Evolutionary conservation across 2,329 filamentous ascomycete species (phyloP), one percentile per base, ranked within the genome.

Genomic region (Fusarium sp.): DNA sequence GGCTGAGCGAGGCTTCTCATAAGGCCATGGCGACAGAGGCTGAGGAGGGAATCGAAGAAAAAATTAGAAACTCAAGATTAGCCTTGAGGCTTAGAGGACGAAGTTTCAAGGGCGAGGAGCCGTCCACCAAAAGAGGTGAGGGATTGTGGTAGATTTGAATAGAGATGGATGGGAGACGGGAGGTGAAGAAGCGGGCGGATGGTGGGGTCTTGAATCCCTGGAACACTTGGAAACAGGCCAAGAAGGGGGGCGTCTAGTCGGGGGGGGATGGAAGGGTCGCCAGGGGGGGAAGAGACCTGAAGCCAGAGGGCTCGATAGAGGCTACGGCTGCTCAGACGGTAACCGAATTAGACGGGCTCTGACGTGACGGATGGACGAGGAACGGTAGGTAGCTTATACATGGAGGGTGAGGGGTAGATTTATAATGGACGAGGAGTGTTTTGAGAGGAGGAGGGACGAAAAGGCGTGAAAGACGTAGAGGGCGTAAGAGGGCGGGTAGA

Each of bases 171-270:
- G 67, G 63, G 60, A 62, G 72, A 57, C 54, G 61, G 61, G 66
- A 65, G 75, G 66, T 68, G 50, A 73, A 73, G 72, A 76, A 76
- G 67, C 63, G 60, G 72, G 73, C 71, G 61, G 71, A 73, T 77
- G 73, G 75, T 77, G 75, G 75, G 75, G 75, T 77, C 75, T 68
- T 76, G 67, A 69, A 76, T 77, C 75, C 73, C 75, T 77, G 73
- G 68, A 73, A 77, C 62, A 70, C 70, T 76, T 77, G 74, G 75
- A 76, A 77, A 68, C 70, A 68, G 68, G 70, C 67, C 59, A 75
- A 76, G 74, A 70, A 72, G 67, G 72, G 70, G 74, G 61, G 54
- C 54, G 63, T 68, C 65, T 60, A 61, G 38, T 66, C 61, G 64
- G 47, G 63, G 45, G 66, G 52, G 20, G 20, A 63, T 65, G 38